Conservation (phyloP, 148 eudicot species). For the Nepenthes gracilis region DNA sequence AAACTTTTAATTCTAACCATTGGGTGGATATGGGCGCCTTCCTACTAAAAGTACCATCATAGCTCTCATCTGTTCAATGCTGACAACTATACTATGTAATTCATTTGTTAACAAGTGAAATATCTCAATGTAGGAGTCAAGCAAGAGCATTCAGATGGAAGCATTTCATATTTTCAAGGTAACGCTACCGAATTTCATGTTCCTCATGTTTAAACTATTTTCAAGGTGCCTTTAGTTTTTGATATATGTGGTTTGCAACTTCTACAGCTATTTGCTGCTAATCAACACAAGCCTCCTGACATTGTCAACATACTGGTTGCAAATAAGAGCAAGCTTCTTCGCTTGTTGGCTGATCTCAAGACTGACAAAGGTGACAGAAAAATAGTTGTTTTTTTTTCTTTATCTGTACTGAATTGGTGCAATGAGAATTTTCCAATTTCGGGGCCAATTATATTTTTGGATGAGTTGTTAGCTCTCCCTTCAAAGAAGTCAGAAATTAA, state of each 20-base stretch:
- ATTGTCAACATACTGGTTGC: slow-evolving; percentile 30
- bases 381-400: neutral
- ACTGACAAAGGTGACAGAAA: slow-evolving; percentile 31
- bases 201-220: neutral
- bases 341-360: slow-evolving; percentile 34
- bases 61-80: neutral
- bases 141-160: slow-evolving; percentile 41
- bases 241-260: neutral
- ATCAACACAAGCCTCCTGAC: slow-evolving; percentile 35
- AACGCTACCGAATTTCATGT: neutral
- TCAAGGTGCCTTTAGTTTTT: neutral
- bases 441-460: no score
- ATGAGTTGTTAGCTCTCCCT: no score
- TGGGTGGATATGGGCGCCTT: no score
- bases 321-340: slow-evolving; percentile 39
- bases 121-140: slow-evolving; percentile 23
- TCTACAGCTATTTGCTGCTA: slow-evolving; percentile 35
- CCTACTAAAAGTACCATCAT: no score
- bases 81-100: neutral
- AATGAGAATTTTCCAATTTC: no score
- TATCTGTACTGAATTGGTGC: neutral
- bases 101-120: neutral
- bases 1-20: no score
- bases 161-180: slow-evolving; percentile 46
- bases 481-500: no score